Percentiles rank a stretch among this genome's conserved stretches.
These are phyloP conservation scores for Arachis hypogaea DNA, from an alignment of 306 rosid species.

Conservation along the genomic window DNA sequence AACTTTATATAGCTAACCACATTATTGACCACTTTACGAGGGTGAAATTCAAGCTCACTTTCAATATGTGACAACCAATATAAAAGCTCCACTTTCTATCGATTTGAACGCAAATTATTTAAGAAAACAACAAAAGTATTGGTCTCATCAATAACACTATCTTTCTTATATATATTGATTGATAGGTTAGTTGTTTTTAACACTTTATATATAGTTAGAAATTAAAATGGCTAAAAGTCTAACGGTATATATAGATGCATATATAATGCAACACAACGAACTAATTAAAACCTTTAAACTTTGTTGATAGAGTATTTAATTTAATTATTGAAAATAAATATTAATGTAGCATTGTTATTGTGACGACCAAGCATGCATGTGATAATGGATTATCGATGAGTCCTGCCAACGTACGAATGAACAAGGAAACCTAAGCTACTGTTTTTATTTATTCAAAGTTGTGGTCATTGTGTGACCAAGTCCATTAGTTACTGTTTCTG, in stretches of 20 bases:
- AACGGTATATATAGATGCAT: no score
- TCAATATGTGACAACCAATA: slow-evolving; percentile 18
- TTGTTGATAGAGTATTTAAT: no score
- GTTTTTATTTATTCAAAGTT: neutral
- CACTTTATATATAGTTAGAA: no score
- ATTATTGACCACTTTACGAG: no score
- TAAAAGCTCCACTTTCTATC: neutral
- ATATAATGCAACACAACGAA: no score
- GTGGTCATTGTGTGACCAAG: neutral
- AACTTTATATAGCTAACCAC: no score
- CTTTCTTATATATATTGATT: no score
- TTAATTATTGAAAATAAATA: no score
- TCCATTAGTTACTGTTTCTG: neutral
- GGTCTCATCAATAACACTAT: neutral
- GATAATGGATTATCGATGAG: neutral
- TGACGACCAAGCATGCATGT: slow-evolving; percentile 7
- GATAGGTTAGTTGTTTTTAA: no score
- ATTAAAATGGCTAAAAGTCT: no score
- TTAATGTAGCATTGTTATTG: neutral
- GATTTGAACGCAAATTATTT: slow-evolving; percentile 17
- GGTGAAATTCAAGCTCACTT: neutral
- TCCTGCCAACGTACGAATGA: neutral
- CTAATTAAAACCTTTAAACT: no score
- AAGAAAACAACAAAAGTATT: slow-evolving; percentile 10
- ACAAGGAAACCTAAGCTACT: neutral